Conservation (phyloP, 306 rosid species). For the Betula pendula region DNA sequence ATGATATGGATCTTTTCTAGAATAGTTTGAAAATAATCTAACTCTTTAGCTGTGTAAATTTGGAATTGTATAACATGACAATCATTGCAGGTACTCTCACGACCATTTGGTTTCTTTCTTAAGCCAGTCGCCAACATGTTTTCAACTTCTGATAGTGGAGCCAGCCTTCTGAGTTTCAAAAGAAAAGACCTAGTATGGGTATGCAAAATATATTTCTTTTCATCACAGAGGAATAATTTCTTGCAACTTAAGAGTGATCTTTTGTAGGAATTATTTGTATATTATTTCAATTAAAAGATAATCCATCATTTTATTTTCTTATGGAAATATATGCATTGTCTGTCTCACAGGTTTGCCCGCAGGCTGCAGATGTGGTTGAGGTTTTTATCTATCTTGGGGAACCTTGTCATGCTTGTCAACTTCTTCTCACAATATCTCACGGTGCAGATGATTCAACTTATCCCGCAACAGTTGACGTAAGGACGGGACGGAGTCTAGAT, state of each 20-base stretch:
- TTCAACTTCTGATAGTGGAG: constrained; percentile 72
- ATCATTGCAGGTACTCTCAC: constrained; percentile 76
- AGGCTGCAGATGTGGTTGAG: constrained; percentile 88
- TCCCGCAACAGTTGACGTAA: constrained; percentile 92
- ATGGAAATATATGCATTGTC: constrained; percentile 26
- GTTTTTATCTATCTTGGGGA: constrained; percentile 90
- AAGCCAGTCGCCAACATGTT: constrained; percentile 80
- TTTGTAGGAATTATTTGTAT: background rate
- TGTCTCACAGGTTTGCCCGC: constrained; percentile 79
- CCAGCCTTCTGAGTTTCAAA: constrained; percentile 87
- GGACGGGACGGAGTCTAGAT: constrained; percentile 84
- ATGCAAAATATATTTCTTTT: constrained; percentile 33
- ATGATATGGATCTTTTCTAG: background rate
- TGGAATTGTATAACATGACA: constrained; percentile 14
- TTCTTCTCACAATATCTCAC: constrained; percentile 98
- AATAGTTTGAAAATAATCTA: background rate
- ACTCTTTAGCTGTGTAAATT: constrained; percentile 7
- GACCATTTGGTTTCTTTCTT: constrained; percentile 82
- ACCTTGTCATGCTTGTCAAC: constrained; percentile 98
- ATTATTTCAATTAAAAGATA: constrained; percentile 5
- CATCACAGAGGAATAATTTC: constrained; percentile 11
- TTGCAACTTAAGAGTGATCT: constrained; percentile 27
- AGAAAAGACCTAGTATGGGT: constrained; percentile 83
- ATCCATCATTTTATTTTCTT: constrained; percentile 24
- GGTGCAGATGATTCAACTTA: constrained; percentile 96